A percentile compares a stretch with the other conserved stretches of the same genome.
phyloP scores from a whole-genome alignment of 331 rosid genomes.

The Rosa hybrid region DNA sequence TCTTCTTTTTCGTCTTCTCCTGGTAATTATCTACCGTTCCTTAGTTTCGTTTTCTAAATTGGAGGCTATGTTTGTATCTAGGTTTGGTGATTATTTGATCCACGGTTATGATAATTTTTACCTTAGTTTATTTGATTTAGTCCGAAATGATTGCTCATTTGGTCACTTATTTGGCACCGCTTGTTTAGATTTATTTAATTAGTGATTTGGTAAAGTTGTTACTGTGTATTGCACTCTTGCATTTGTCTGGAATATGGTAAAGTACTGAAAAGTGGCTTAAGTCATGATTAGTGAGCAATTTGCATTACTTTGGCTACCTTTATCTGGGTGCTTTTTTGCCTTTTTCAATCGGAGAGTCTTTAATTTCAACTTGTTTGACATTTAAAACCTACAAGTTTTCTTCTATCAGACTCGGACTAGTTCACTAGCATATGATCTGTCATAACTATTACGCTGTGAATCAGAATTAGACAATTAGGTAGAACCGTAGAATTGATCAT shows the following conservation, averaged over 20 bases:
- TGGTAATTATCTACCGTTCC: constrained; percentile 38
- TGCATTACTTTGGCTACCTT: constrained; percentile 14
- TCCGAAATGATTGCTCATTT: background rate
- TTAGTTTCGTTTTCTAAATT: background rate
- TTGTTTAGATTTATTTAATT: constrained; percentile 3
- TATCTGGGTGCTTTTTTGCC: background rate
- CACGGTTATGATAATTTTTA: background rate
- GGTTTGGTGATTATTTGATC: constrained; percentile 3
- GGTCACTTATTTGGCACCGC: background rate
- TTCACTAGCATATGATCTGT: background rate
- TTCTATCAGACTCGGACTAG: background rate
- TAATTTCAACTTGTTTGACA: constrained; percentile 7
- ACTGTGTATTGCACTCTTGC: background rate
- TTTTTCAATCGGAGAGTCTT: background rate
- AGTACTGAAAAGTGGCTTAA: constrained; percentile 15
- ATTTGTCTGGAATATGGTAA: constrained; percentile 13
- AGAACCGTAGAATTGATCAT: background rate
- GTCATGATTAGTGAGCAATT: constrained; percentile 17
- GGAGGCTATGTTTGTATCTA: background rate
- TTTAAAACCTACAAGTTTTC: background rate
- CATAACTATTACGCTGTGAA: background rate
- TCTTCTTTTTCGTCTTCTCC: constrained; percentile 69
- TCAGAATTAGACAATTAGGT: background rate
- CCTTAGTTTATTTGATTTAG: background rate
- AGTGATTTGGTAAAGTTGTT: constrained; percentile 12